A percentile compares a stretch with the other conserved stretches of the same genome.
These are phyloP conservation scores for Kuraishia ogatae DNA, from an alignment of 805 yeast species.

Conservation along the genomic window DNA sequence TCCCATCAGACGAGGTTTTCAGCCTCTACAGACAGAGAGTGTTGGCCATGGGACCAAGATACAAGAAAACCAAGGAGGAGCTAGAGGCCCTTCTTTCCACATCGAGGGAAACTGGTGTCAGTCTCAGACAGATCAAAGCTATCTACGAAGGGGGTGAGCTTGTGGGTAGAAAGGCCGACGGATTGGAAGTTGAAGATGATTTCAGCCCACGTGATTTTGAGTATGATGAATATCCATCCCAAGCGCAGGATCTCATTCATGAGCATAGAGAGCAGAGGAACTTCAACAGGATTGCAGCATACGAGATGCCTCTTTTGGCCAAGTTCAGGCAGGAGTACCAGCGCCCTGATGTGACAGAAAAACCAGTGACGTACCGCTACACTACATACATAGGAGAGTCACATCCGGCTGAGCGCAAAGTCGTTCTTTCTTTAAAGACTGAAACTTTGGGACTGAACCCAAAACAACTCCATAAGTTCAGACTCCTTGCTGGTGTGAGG, in stretches of 20 bases:
- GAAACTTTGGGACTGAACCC: slow-evolving; percentile 42
- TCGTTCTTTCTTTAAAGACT: slow-evolving; percentile 47
- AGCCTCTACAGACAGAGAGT: slow-evolving; percentile 54
- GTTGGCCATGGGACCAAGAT: slow-evolving; percentile 40
- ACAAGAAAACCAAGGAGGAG: slow-evolving; percentile 42
- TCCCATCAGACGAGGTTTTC: slow-evolving; percentile 55
- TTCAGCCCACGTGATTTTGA: slow-evolving; percentile 35
- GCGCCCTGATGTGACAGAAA: slow-evolving; percentile 31
- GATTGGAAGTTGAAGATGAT: slow-evolving; percentile 25
- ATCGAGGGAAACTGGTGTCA: slow-evolving; percentile 28
- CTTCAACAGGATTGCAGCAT: slow-evolving; percentile 78
- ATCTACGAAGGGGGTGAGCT: slow-evolving; percentile 32
- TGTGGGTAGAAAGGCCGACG: slow-evolving; percentile 30
- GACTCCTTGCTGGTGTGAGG: slow-evolving; percentile 70
- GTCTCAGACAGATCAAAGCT: slow-evolving; percentile 17
- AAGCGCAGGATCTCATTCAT: slow-evolving; percentile 63
- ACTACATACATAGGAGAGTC: slow-evolving; percentile 67
- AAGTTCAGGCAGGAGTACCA: slow-evolving; percentile 65
- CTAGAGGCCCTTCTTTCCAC: slow-evolving; percentile 47
- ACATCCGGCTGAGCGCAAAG: slow-evolving; percentile 64
- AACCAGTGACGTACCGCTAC: slow-evolving; percentile 62
- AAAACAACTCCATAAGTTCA: slow-evolving; percentile 61
- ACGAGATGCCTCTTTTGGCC: slow-evolving; percentile 80
- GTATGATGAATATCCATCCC: slow-evolving; percentile 58
- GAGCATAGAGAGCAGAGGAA: slow-evolving; percentile 71